phyloP scores from a whole-genome alignment of 2,329 filamentous ascomycete species.

The Rhynchosporium agropyri region DNA sequence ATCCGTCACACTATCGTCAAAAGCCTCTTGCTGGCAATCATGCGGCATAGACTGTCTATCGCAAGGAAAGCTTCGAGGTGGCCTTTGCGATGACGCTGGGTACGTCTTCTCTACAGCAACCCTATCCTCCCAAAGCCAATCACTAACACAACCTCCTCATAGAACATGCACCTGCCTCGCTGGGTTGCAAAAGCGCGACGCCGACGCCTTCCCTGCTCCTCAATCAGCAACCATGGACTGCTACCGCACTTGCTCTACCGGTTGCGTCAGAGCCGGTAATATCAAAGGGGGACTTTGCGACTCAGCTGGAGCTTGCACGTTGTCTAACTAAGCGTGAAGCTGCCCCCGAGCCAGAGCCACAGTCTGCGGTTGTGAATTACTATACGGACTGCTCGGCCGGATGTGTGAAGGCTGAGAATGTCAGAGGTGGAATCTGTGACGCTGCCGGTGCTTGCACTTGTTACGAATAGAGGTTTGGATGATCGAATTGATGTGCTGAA shows the following conservation, averaged over 20 bases:
- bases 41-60: not conserved
- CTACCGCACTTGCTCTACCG: not conserved
- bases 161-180: slow-evolving; percentile 16
- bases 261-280: slow-evolving; percentile 10
- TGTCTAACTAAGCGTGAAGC: slow-evolving; percentile 8
- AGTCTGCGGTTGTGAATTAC: slow-evolving; percentile 6
- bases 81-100: not conserved
- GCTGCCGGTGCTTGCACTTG: slow-evolving; percentile 8
- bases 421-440: slow-evolving; percentile 2
- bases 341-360: not conserved
- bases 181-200: not conserved
- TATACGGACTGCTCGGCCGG: slow-evolving; percentile 8
- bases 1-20: not conserved
- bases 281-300: slow-evolving; percentile 13
- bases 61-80: not conserved
- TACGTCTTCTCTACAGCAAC: not conserved
- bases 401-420: slow-evolving; percentile 3
- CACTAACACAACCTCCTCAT: not conserved
- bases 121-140: not conserved
- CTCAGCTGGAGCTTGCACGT: slow-evolving; percentile 8
- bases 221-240: slow-evolving; percentile 4
- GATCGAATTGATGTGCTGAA: not conserved
- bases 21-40: not conserved
- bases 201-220: slow-evolving; percentile 4
- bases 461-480: not conserved